These are phyloP conservation scores for Solanum ossicruentum DNA, from an alignment of 257 asterid genomes.

Conservation along the genomic window DNA sequence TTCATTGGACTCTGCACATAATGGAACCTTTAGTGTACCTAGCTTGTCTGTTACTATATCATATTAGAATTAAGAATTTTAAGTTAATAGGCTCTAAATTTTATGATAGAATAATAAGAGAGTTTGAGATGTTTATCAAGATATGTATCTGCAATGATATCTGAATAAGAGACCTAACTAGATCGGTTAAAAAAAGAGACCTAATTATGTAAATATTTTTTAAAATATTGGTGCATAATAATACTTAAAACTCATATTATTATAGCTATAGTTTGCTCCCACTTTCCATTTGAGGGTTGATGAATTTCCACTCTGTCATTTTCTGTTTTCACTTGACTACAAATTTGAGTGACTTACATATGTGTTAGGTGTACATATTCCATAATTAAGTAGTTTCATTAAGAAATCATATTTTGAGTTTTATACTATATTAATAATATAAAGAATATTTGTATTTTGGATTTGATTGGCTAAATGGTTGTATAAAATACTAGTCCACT, in stretches of 20 bases:
- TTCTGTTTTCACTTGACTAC: constrained; percentile 2
- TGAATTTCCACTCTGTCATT: background rate
- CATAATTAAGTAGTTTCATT: background rate
- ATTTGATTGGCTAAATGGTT: background rate
- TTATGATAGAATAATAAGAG: background rate
- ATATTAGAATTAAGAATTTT: background rate
- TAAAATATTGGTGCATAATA: background rate
- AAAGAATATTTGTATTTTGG: background rate
- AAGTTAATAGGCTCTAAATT: fast-evolving
- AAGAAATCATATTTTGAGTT: background rate
- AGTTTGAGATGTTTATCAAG: background rate
- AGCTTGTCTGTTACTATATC: too few species aligned
- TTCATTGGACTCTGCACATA: too few species aligned
- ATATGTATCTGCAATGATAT: background rate
- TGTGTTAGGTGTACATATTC: background rate
- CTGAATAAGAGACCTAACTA: background rate
- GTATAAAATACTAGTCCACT: background rate
- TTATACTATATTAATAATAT: too few species aligned
- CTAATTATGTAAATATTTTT: background rate
- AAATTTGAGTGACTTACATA: background rate
- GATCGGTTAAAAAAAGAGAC: background rate
- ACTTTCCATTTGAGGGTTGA: constrained; percentile 10
- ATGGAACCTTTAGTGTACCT: too few species aligned
- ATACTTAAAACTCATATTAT: background rate
- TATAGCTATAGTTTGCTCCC: constrained; percentile 5